Base-by-base conservation (phyloP, 192 early-diverging fungal species). In the Allomyces macrogynus region DNA sequence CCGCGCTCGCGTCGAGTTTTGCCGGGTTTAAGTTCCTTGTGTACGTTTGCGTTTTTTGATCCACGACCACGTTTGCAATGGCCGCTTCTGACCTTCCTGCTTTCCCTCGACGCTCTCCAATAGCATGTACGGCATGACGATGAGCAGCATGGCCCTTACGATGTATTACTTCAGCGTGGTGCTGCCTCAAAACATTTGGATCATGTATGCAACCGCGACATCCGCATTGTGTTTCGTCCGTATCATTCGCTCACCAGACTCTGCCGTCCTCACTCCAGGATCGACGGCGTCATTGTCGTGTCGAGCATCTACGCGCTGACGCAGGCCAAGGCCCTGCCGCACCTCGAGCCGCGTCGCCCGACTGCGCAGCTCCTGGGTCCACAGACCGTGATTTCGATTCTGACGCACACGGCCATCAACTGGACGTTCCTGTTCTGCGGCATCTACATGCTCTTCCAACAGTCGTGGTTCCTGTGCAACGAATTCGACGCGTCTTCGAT, bases 141-240 rank as follows among this genome's bases (percentile, higher is more conserved):
- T 90, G 79, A 76, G 80, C 20, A 82, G 81, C 73, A 69, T 81
- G 27, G 83, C 86, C 62, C 65, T 88, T 27, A 66, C 80, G 54
- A 77, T 79, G 73, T 89, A 86, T 72, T 90, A 87, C 64, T 91
- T 87, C 63, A 80, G 67, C n/a, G 84, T 86, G 23, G 84, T 85
- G 65, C 75, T 84, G 64, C 69, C 79, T 24, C 85, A 91, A 65
- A 69, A 76, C 18, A 73, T 84, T 43, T 91, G 89, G 89, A 84
- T 91, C 61, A 67, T 85, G 32, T 40, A 27, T 27, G 26, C 26
- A 27, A 27, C 26, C 4, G 26, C 26, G 26, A 27, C 4, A 27
- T 27, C 26, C 26, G 26, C 26, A 27, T 3, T 4, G 26, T 27
- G 26, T 27, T 27, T 27, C 4, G 26, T 4, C 26, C 26, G 26